Base-by-base conservation (phyloP, 352 stramenopile species). In the Globisporangium cylindrosporum region DNA sequence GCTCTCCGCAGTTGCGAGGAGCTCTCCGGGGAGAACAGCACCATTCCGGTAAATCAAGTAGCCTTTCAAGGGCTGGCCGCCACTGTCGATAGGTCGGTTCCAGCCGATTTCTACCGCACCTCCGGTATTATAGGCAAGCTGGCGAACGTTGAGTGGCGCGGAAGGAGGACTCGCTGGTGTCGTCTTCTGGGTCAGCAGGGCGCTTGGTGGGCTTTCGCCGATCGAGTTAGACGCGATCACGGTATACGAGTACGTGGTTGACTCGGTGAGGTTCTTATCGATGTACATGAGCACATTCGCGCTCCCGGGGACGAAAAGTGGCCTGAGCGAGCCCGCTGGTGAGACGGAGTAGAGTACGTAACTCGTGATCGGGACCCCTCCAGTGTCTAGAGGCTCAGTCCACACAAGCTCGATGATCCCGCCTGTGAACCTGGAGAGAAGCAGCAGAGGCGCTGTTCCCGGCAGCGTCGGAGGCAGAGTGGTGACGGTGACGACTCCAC, bases 41-140 rank as follows among this genome's bases (percentile, higher is more conserved):
- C 78, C 77, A 51, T 90, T 77, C 9, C 82, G 79, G 64, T 89
- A 91, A 0, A 92, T 58, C 67, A 70, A 79, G 48, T 88, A 92
- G 1, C 68, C 67, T 14, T 34, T 64, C 4, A 92, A 73, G 0
- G 78, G 71, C 20, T 85, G 74, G 0, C 84, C 84, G 6, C 84
- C 84, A 1, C 76, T 75, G 38, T 92, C 84, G n/a, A 86, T 38
- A 0, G 81, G 79, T 2, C 69, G 74, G 36, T 82, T 71, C 84
- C 84, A 92, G 6, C 72, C 78, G 29, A 91, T 80, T 43, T 78
- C 60, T n/a, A 92, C 76, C 1, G 81, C 70, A 3, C 84, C 84
- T 27, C 84, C 84, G 29, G 81, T 88, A 4, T 71, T 72, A 29
- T 81, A 86, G 0, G 20, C 8, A 5, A 84, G 58, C 36, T 88